Evolutionary conservation across 176 grass and related monocot species (phyloP).

Genomic region (Lolium rigidum): DNA sequence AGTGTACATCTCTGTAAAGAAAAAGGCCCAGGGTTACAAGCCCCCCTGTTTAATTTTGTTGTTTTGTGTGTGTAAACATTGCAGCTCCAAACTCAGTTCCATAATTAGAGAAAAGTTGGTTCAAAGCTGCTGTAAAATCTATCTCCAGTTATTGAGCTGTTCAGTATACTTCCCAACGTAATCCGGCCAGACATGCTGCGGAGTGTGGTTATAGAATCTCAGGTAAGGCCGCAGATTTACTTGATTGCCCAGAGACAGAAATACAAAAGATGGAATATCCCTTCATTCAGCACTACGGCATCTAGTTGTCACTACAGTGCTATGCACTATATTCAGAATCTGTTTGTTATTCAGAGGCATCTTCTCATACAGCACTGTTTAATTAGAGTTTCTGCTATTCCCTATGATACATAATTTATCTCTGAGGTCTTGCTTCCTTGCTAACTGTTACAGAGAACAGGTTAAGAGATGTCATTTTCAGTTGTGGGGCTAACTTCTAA

Average conservation of each 20-base stretch:
- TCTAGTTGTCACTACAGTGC: background rate
- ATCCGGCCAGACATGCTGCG: background rate
- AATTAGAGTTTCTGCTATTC: background rate
- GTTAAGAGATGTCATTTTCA: background rate
- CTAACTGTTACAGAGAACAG: background rate
- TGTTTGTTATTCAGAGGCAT: background rate
- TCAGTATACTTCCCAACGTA: background rate
- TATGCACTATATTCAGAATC: background rate
- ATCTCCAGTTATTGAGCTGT: background rate
- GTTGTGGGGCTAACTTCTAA: background rate
- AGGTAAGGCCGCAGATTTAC: background rate
- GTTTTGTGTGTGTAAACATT: background rate
- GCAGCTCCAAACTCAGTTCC: background rate
- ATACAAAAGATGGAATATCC: background rate
- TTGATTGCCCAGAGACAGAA: background rate
- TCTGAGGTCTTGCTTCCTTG: background rate
- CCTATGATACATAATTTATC: background rate
- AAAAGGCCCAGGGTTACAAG: constrained; percentile 5
- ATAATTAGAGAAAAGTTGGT: background rate
- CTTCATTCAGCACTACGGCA: background rate
- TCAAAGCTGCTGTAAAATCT: background rate
- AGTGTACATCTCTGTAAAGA: constrained; percentile 40
- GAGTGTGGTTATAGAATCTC: background rate
- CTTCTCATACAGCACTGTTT: background rate
- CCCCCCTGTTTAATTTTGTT: constrained; percentile 20